Conservation (phyloP, 1,139 yeast genomes). For the Pichia sp. region DNA sequence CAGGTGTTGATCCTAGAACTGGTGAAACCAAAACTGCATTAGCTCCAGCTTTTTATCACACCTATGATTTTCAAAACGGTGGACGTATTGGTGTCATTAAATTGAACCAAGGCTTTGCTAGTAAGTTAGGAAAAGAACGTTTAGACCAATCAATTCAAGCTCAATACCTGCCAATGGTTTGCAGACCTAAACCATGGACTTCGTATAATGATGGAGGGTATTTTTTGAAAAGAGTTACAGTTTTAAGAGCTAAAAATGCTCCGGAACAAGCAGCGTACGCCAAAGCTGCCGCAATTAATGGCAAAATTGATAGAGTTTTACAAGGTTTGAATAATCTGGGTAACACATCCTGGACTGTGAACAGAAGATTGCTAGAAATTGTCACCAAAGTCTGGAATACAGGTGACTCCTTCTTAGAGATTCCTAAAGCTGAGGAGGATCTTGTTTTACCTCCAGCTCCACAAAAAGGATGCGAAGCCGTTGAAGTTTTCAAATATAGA, state of each 20-base stretch:
- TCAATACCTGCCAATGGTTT: slow-evolving; percentile 89
- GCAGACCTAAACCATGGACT: slow-evolving; percentile 84
- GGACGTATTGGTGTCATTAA: slow-evolving; percentile 77
- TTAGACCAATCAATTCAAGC: slow-evolving; percentile 73
- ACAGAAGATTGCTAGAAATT: slow-evolving; percentile 62
- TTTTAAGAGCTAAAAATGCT: slow-evolving; percentile 77
- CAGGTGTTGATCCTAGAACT: slow-evolving; percentile 74
- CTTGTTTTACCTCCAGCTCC: slow-evolving; percentile 64
- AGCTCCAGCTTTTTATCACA: slow-evolving; percentile 89
- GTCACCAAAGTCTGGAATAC: slow-evolving; percentile 82
- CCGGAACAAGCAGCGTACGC: slow-evolving; percentile 89
- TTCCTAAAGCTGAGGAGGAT: slow-evolving; percentile 60
- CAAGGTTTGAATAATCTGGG: slow-evolving; percentile 88
- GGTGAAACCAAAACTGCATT: slow-evolving; percentile 60
- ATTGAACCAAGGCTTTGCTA: slow-evolving; percentile 64
- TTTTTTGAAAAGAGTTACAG: slow-evolving; percentile 52
- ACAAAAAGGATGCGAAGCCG: slow-evolving; percentile 66
- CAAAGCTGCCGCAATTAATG: slow-evolving; percentile 73
- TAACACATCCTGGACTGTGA: slow-evolving; percentile 88
- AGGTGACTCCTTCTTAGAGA: slow-evolving; percentile 73
- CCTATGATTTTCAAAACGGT: slow-evolving; percentile 77
- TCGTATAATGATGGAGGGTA: slow-evolving; percentile 82
- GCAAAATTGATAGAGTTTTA: slow-evolving; percentile 61
- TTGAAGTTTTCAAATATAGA: slow-evolving; percentile 63
- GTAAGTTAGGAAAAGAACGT: slow-evolving; percentile 63